Evolutionary conservation across 306 rosid species (phyloP), one percentile per base, ranked within the genome.

Genomic region (Glycine tomentella): DNA sequence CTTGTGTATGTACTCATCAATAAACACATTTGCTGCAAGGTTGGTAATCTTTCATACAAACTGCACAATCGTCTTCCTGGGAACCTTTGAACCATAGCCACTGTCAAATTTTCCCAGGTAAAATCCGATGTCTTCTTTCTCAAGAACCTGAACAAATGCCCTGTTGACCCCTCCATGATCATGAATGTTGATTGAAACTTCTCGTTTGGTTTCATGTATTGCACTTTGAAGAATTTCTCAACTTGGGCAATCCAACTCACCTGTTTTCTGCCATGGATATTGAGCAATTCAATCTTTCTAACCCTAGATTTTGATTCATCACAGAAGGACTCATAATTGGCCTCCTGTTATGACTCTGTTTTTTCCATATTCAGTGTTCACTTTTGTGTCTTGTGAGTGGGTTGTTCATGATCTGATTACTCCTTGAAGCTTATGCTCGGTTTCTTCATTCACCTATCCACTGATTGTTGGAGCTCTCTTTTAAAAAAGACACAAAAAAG

Each of bases 371-470:
- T 67, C 44, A 7, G 3, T 3, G 48, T 52, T 12, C 25, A 68
- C 13, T 78, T 68, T n/a, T 38, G 15, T 5, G 2, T 78, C 51
- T 46, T 25, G 17, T 25, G 34, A 67, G 68, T 67, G 75, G n/a
- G 48, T 25, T 56, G 64, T 52, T 38, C 75, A 53, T 42, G 46
- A 8, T 36, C 1, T 25, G 46, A 52, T 49, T n/a, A 33, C 55
- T 77, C 52, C 52, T 16, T 1, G 12, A 58, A 17, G 34, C 9
- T 50, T 49, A 49, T 49, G 51, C 12, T 3, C 3, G 6, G n/a
- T 33, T 79, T 69, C 59, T 61, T 72, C 73, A 12, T 72, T 48
- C 36, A 49, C 40, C 12, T 80, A 0, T 48, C 40, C 55, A 48
- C 8, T 8, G 44, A 40, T 71, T 68, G 40, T 9, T 25, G 4